phyloP scores from a whole-genome alignment of 2,329 filamentous ascomycete genomes.

The Fusarium albidum region DNA sequence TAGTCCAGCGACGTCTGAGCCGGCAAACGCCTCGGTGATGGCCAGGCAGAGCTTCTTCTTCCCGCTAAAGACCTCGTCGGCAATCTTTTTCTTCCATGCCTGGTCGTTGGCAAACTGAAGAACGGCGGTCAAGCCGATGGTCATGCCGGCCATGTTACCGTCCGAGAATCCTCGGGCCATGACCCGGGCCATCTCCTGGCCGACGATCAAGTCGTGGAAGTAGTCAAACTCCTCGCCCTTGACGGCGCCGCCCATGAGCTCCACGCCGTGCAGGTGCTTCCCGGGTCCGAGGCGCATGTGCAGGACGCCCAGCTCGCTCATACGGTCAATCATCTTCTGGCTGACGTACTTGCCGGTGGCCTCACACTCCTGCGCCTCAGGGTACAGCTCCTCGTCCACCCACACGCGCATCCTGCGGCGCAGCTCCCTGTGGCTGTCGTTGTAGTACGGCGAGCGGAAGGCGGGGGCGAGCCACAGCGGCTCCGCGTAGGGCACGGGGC shows the following conservation, averaged over 20 bases:
- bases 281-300: constrained; percentile 87
- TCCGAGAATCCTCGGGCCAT: constrained; percentile 85
- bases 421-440: constrained; percentile 73
- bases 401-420: constrained; percentile 77
- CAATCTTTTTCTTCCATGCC: constrained; percentile 70
- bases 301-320: constrained; percentile 77
- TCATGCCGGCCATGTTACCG: constrained; percentile 87
- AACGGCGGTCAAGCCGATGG: constrained; percentile 81
- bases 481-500: constrained; percentile 82
- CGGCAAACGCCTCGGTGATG: constrained; percentile 89
- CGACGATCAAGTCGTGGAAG: constrained; percentile 81
- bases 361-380: constrained; percentile 81
- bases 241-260: constrained; percentile 73
- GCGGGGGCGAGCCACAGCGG: constrained; percentile 81
- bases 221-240: constrained; percentile 86
- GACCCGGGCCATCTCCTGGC: constrained; percentile 75
- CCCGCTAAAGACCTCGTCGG: constrained; percentile 77
- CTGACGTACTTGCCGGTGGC: constrained; percentile 75
- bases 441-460: constrained; percentile 84
- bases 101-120: constrained; percentile 79
- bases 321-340: constrained; percentile 77
- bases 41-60: constrained; percentile 90
- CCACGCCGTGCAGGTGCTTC: constrained; percentile 78
- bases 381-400: constrained; percentile 73
- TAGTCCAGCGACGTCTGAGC: constrained; percentile 79